A percentile compares a stretch with the other conserved stretches of the same genome.
Evolutionary conservation across 257 asterid species (phyloP).

Genomic region (Ballota nigra): DNA sequence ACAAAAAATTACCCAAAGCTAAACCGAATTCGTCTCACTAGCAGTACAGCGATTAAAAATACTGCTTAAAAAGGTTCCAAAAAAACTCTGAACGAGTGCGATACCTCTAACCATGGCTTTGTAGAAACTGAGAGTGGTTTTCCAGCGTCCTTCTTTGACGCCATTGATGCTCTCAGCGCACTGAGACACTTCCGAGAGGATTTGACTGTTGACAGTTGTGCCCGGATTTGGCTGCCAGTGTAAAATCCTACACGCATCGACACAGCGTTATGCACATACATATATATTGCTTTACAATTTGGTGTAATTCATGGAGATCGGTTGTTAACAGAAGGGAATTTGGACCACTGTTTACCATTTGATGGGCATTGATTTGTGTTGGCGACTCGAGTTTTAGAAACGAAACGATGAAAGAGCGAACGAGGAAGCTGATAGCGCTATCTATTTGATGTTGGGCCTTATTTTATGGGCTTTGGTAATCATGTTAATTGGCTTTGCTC

Average conservation of each 20-base stretch:
- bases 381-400: neutral
- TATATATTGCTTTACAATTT: neutral
- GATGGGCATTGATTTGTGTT: constrained; percentile 41
- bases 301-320: neutral
- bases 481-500: too few species aligned
- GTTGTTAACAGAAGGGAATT: neutral
- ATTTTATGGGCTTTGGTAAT: neutral
- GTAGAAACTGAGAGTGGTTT: constrained; percentile 78
- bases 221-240: constrained; percentile 98
- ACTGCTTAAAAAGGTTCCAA: neutral
- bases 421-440: neutral
- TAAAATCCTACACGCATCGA: constrained; percentile 59
- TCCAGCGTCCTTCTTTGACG: constrained; percentile 93
- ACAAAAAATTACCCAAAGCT: neutral
- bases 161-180: constrained; percentile 92
- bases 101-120: constrained; percentile 76
- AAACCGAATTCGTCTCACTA: neutral
- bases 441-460: neutral
- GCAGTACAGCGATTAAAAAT: neutral
- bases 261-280: neutral
- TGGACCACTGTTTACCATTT: constrained; percentile 37
- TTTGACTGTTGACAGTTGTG: constrained; percentile 78
- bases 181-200: constrained; percentile 82
- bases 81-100: neutral
- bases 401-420: too few species aligned